Conservation (phyloP, 495 filamentous ascomycete species). For the Penicillium psychrofluorescens region DNA sequence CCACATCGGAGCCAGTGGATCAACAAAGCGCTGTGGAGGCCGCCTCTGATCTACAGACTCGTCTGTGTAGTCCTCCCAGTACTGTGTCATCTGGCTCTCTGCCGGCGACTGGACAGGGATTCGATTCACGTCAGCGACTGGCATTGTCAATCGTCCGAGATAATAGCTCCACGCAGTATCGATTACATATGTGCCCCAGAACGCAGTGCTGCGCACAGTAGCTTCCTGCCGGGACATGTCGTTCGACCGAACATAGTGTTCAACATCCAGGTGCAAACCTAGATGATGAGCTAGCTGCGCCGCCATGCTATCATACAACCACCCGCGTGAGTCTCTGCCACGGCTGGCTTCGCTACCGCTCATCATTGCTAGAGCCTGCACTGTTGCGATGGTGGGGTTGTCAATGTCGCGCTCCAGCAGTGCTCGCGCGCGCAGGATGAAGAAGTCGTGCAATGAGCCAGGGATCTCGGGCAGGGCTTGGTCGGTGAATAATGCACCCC, state of each 20-base stretch:
- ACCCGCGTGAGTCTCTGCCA: constrained; percentile 16
- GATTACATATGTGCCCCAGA: constrained; percentile 5
- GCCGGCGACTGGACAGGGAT: background rate
- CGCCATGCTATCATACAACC: constrained; percentile 21
- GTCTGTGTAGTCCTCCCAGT: too few relatives aligned
- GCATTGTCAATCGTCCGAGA: constrained; percentile 1
- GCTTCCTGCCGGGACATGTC: constrained; percentile 10
- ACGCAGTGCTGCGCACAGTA: constrained; percentile 8
- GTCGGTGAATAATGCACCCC: too few relatives aligned
- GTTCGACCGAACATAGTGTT: constrained; percentile 9
- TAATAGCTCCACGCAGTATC: constrained; percentile 6
- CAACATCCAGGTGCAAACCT: constrained; percentile 15
- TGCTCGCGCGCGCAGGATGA: constrained; percentile 9
- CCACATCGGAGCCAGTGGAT: constrained; percentile 3
- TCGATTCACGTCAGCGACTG: constrained; percentile 1
- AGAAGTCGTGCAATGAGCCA: constrained; percentile 12
- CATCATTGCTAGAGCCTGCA: constrained; percentile 17
- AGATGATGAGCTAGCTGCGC: constrained; percentile 16
- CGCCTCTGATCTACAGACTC: too few relatives aligned
- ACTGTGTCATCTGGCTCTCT: too few relatives aligned
- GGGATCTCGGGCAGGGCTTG: background rate
- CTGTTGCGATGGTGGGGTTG: constrained; percentile 15
- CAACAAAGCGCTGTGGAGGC: background rate
- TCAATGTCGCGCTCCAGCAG: constrained; percentile 18
- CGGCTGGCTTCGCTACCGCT: constrained; percentile 12